phyloP scores from a whole-genome alignment of 495 filamentous ascomycete genomes.

The Xanthoparmelia taractica region DNA sequence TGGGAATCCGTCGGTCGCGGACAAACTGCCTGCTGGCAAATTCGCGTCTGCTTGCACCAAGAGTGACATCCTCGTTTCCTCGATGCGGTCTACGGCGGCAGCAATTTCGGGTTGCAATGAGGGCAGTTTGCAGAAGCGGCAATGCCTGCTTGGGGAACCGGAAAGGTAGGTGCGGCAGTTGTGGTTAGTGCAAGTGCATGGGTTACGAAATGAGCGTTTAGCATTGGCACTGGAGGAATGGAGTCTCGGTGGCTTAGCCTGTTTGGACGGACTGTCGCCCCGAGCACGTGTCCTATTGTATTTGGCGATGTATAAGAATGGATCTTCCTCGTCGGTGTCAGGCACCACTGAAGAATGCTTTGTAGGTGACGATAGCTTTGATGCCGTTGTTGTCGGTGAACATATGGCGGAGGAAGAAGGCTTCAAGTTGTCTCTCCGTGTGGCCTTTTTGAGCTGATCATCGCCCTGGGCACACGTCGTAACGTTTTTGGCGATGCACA shows the following conservation, averaged over 20 bases:
- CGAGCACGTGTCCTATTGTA: not conserved
- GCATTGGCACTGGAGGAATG: not conserved
- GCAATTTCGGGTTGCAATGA: not conserved
- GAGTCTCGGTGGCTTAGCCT: no score
- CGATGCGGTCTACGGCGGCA: not conserved
- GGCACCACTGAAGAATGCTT: not conserved
- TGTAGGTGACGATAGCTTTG: not conserved
- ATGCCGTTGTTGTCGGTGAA: not conserved
- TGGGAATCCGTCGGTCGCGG: not conserved
- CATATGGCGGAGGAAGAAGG: not conserved
- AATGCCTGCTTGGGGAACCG: conserved; percentile 2
- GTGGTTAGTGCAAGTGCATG: conserved; percentile 3
- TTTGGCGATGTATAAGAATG: conserved; percentile 12
- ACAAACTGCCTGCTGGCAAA: no score
- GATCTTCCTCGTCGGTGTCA: not conserved
- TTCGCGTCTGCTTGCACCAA: not conserved
- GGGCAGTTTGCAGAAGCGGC: conserved; percentile 5
- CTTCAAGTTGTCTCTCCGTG: no score
- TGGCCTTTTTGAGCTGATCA: not conserved
- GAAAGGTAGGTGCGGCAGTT: conserved; percentile 2
- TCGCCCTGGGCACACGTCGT: not conserved
- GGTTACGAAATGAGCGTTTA: not conserved
- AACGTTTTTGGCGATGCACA: conserved; percentile 7
- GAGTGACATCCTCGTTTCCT: not conserved
- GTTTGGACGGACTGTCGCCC: not conserved